Base-by-base conservation (phyloP, 306 rosid genomes). In the Citrullus colocynthis region DNA sequence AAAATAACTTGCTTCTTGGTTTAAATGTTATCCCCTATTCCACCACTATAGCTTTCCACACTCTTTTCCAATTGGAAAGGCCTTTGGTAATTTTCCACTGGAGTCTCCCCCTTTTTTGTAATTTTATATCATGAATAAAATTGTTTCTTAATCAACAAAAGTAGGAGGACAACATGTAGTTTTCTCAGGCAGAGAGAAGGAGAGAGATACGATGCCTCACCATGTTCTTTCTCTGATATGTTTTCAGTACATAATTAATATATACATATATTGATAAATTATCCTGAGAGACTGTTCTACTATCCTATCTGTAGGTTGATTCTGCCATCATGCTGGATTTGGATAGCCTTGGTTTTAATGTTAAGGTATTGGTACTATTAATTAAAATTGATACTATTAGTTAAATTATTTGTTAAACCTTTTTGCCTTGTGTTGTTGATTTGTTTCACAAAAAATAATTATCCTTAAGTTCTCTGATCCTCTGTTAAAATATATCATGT, bases 321-420 rank as follows among this genome's bases (percentile, higher is more conserved):
- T 88, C 55, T 84, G 97, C 97, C 56, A 57, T 86, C 88, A 92
- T 95, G 51, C 88, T 89, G 85, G 99, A 95, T 85, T 83, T 92
- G 89, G 99, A 95, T 84, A 86, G 90, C 82, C 91, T 95, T 82
- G 99, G 99, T 83, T 89, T 95, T 88, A 85, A 88, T 82, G 93
- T 92, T 60, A 87, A 95, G 97, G 99, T 95, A 88, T 20, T 64
- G 30, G 48, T 32, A 15, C 45, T 15, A 17, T 36, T 5, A 18
- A 41, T 36, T 36, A 34, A 34, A 34, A 88, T 18, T 62, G 30
- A 51, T 37, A 7, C 30, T 18, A 39, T 24, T 3, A 21, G 14
- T n/a, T 49, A 24, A 28, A 14, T 72, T 49, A 8, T 70, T 78
- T 73, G 6, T 10, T 5, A 20, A 2, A 56, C 2, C 11, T 75